phyloP scores from a whole-genome alignment of 257 asterid genomes.

The Ehretia macrophylla region DNA sequence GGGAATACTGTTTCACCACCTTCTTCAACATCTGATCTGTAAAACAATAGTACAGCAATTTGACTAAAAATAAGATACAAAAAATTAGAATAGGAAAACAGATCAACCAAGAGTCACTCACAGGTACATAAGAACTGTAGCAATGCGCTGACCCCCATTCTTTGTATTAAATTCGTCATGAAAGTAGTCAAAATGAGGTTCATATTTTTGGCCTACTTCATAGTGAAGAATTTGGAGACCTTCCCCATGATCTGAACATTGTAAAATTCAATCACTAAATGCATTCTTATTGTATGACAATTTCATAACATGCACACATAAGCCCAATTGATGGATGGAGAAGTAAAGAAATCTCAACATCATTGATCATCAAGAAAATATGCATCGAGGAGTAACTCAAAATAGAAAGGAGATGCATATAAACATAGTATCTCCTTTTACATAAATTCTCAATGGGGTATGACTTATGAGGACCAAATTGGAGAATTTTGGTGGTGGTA shows the following conservation, averaged over 20 bases:
- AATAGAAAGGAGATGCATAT: too few species aligned
- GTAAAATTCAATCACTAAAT: conserved; percentile 17
- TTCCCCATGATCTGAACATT: conserved; percentile 80
- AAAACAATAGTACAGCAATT: background rate
- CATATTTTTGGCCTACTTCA: conserved; percentile 95
- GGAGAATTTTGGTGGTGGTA: too few species aligned
- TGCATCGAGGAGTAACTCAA: too few species aligned
- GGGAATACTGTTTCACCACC: conserved; percentile 99
- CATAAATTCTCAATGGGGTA: too few species aligned
- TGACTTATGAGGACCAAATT: too few species aligned
- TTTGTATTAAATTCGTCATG: conserved; percentile 71
- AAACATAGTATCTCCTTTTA: too few species aligned
- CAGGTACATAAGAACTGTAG: conserved; percentile 95
- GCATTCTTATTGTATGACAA: conserved; percentile 7
- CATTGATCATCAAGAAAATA: too few species aligned
- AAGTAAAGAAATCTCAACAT: background rate
- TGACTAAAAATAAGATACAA: background rate
- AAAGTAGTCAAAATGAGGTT: conserved; percentile 94
- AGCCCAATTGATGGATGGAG: background rate
- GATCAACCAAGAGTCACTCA: conserved; percentile 38
- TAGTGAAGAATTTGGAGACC: conserved; percentile 96
- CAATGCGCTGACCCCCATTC: conserved; percentile 97
- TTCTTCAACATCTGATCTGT: conserved; percentile 97
- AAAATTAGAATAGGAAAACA: background rate
- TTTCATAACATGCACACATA: background rate